Percentiles rank a stretch among this genome's conserved stretches.
phyloP scores from a whole-genome alignment of 139 green algal species.

The Choricystis sp. region DNA sequence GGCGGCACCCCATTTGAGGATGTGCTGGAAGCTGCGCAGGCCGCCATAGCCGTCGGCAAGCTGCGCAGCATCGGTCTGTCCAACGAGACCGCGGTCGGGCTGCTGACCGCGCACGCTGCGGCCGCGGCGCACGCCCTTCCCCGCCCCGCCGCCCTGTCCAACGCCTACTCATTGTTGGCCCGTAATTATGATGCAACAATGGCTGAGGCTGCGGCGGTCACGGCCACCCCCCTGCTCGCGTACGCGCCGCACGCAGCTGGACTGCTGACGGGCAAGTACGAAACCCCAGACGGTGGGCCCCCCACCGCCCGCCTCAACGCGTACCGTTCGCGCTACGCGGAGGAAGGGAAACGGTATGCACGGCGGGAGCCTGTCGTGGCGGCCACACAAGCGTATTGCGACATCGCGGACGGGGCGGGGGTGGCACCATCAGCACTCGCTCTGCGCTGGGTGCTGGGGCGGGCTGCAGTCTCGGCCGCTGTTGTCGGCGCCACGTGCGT shows the following conservation, averaged over 20 bases:
- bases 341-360: slow-evolving; percentile 63
- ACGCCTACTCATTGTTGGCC: slow-evolving; percentile 48
- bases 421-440: slow-evolving; percentile 44
- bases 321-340: slow-evolving; percentile 63
- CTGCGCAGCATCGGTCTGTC: slow-evolving; percentile 53
- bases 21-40: slow-evolving; percentile 49
- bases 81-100: slow-evolving; percentile 79
- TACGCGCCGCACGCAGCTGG: slow-evolving; percentile 86
- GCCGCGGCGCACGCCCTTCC: too few species aligned
- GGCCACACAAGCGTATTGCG: slow-evolving; percentile 40
- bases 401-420: slow-evolving; percentile 30
- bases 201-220: slow-evolving; percentile 52
- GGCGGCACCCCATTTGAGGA: slow-evolving; percentile 42
- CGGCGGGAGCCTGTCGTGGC: slow-evolving; percentile 37
- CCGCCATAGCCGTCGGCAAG: slow-evolving; percentile 43
- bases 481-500: slow-evolving; percentile 38
- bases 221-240: slow-evolving; percentile 53
- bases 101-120: slow-evolving; percentile 23
- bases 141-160: slow-evolving; percentile 32
- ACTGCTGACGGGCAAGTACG: slow-evolving; percentile 74
- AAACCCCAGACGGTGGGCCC: slow-evolving; percentile 4
- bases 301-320: slow-evolving; percentile 38
- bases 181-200: slow-evolving; percentile 58
- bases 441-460: slow-evolving; percentile 40
- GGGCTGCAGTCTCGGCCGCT: slow-evolving; percentile 32